phyloP scores from a whole-genome alignment of 257 asterid species.

The Buddleja alternifolia region DNA sequence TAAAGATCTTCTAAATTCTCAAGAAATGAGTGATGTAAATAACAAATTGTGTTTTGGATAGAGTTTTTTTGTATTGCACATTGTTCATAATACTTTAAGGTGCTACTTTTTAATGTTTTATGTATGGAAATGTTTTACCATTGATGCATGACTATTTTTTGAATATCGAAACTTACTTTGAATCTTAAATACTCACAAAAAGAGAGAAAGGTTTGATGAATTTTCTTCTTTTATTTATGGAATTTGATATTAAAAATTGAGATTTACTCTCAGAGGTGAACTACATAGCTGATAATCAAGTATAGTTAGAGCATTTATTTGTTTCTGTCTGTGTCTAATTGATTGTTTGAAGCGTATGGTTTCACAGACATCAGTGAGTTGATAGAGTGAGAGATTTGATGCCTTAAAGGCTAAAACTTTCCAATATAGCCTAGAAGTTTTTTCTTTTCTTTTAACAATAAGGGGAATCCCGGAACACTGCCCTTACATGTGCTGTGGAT shows the following conservation, averaged over 20 bases:
- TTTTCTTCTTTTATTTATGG: background rate
- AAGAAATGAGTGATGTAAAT: background rate
- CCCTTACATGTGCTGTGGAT: background rate
- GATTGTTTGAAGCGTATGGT: background rate
- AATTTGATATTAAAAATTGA: background rate
- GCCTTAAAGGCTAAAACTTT: conserved; percentile 16
- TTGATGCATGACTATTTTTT: background rate
- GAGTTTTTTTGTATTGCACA: background rate
- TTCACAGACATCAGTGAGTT: background rate
- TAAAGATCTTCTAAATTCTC: background rate
- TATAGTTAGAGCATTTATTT: background rate
- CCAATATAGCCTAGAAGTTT: conserved; percentile 4
- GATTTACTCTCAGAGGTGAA: background rate
- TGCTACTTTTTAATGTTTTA: background rate
- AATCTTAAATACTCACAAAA: background rate
- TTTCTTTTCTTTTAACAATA: too few relatives aligned
- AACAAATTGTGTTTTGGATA: background rate
- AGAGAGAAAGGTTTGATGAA: background rate
- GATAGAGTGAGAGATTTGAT: background rate
- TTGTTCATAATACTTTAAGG: background rate
- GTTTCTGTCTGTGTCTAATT: background rate
- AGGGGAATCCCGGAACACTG: too few relatives aligned
- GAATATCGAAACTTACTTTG: background rate
- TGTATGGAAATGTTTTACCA: background rate
- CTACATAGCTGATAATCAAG: background rate